phyloP scores from a whole-genome alignment of 129 eudicot genomes.

The Flaveria bidentis region DNA sequence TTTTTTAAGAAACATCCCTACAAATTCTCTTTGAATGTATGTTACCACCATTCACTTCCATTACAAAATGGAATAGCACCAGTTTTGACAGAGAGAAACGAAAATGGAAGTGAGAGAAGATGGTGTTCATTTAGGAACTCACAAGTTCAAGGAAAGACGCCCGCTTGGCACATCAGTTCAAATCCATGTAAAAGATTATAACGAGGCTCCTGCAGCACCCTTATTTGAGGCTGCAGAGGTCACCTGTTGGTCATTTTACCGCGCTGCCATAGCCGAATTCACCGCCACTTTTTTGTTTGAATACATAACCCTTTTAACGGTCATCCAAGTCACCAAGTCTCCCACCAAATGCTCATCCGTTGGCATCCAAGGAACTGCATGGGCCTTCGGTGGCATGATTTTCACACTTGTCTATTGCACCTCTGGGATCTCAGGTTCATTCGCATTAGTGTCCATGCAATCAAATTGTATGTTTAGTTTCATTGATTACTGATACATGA shows the following conservation, averaged over 20 bases:
- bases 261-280: constrained; percentile 83
- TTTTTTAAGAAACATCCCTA: background rate
- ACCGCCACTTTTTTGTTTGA: constrained; percentile 67
- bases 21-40: background rate
- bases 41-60: constrained; percentile 21
- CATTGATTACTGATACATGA: background rate
- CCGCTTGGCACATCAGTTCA: constrained; percentile 67
- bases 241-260: constrained; percentile 72
- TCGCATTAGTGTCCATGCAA: background rate
- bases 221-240: constrained; percentile 72
- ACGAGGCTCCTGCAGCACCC: constrained; percentile 67
- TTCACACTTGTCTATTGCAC: constrained; percentile 41
- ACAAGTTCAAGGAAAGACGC: constrained; percentile 57
- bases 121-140: constrained; percentile 64
- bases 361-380: constrained; percentile 63
- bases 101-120: constrained; percentile 66
- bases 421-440: constrained; percentile 43
- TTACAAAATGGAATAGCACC: constrained; percentile 28
- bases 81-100: background rate
- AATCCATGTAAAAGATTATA: constrained; percentile 68
- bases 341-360: constrained; percentile 53
- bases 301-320: constrained; percentile 56
- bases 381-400: constrained; percentile 47
- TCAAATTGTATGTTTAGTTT: background rate
- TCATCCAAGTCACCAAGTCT: constrained; percentile 53